A percentile compares a stretch with the other conserved stretches of the same genome.
Conservation (phyloP, 345 rosid genomes). For the Syzygium aromaticum region DNA sequence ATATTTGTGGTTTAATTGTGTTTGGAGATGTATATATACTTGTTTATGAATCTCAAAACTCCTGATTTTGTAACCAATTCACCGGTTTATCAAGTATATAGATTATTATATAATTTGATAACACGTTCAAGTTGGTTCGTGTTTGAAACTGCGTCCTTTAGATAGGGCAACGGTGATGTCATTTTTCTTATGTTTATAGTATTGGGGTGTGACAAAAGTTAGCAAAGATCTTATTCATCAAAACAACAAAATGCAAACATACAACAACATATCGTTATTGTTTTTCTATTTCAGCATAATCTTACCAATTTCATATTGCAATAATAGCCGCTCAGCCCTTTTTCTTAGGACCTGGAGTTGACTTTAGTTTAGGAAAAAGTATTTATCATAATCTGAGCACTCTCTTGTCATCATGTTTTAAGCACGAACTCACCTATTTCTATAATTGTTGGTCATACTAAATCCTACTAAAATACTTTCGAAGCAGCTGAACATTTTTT, state of each 20-base stretch:
- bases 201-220: not conserved
- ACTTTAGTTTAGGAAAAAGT: not conserved
- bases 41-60: not conserved
- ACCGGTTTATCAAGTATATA: not conserved
- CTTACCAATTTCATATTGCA: not conserved
- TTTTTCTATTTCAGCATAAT: not conserved
- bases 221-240: not conserved
- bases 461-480: not conserved
- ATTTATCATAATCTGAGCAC: not conserved
- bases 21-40: not conserved
- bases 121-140: not conserved
- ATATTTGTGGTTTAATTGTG: not conserved
- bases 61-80: not conserved
- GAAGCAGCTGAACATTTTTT: not conserved
- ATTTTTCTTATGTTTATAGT: too few relatives aligned
- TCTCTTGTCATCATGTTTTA: not conserved
- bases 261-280: not conserved
- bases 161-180: not conserved
- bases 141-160: not conserved
- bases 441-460: not conserved
- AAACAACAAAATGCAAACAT: not conserved
- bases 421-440: rapidly evolving
- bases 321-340: not conserved
- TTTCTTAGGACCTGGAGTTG: not conserved
- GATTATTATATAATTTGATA: not conserved